These are phyloP conservation scores for Boletus subcaerulescens DNA, from an alignment of 768 basidiomycete genomes.

Conservation along the genomic window DNA sequence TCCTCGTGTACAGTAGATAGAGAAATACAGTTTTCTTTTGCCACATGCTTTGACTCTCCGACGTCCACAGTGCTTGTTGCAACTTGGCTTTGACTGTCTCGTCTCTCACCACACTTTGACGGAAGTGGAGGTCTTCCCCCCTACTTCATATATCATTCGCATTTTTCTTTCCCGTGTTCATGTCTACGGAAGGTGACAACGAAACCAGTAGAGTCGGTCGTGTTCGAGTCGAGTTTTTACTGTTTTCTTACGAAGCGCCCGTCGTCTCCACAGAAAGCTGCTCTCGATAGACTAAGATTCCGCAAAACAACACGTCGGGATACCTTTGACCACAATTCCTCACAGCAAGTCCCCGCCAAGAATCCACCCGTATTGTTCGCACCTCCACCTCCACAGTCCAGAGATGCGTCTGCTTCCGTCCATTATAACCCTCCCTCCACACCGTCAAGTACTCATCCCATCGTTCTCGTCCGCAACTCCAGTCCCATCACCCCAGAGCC, in stretches of 20 bases:
- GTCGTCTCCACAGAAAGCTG: conserved; percentile 37
- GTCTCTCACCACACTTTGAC: conserved; percentile 21
- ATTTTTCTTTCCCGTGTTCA: conserved; percentile 31
- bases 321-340: conserved; percentile 28
- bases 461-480: conserved; percentile 73
- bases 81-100: conserved; percentile 29
- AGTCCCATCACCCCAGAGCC: conserved; percentile 54
- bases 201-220: conserved; percentile 50
- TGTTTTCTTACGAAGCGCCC: conserved; percentile 35
- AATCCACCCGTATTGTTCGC: conserved; percentile 42
- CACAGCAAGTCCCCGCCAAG: conserved; percentile 61
- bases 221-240: conserved; percentile 26
- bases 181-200: conserved; percentile 49
- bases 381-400: conserved; percentile 60
- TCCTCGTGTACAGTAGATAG: conserved; percentile 33
- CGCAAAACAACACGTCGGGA: conserved; percentile 40
- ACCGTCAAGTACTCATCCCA: conserved; percentile 46
- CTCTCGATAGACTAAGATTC: conserved; percentile 46
- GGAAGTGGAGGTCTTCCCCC: conserved; percentile 10
- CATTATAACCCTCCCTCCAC: conserved; percentile 52
- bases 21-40: conserved; percentile 39
- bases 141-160: conserved; percentile 12
- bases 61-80: conserved; percentile 37
- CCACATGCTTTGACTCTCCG: conserved; percentile 56
- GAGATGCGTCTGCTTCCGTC: conserved; percentile 69